Evolutionary conservation across 2,329 filamentous ascomycete genomes (phyloP), one percentile per base, ranked within the genome.

Genomic region (Clarireedia homoeocarpa): DNA sequence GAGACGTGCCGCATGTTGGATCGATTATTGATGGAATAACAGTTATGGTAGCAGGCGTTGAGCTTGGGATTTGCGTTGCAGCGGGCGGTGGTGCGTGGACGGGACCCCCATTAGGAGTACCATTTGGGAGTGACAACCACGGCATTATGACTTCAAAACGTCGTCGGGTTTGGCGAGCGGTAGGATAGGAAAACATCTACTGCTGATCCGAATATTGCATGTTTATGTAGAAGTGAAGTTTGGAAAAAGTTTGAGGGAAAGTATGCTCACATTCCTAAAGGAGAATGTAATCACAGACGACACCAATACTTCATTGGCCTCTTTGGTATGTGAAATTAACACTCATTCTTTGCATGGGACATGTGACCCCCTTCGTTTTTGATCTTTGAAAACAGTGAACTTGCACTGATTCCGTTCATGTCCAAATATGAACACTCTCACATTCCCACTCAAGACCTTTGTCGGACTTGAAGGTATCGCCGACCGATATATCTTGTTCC

Each of bases 11-110:
- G 30, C 58, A 59, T 38, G 56, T 56, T 39, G 51, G 59, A 46
- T 62, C 60, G 15, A 62, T 57, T 44, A 59, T 58, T 4, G 60
- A 51, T 5, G 60, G 60, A 34, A 62, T 54, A 42, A 62, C 58
- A 9, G 58, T 58, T 12, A 57, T 30, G 15, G n/a, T 17, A 27
- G n/a, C 24, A 26, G 26, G 47, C 12, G 30, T 49, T 34, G 12
- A 24, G 44, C 6, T 6, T 15, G 24, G n/a, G n/a, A 24, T 14
- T 17, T 17, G n/a, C 44, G 12, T 15, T 27, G 9, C 24, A 34
- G 45, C 17, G n/a, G 52, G 46, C 12, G 52, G 24, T 15, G 45
- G 24, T 38, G 42, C 17, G 24, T 39, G 52, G 14, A 24, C 17
- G 7, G n/a, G 30, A 34, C 30, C 53, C 39, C 30, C 42, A 49